Base-by-base conservation (phyloP, 2,329 filamentous ascomycete genomes). In the Colletotrichum horii region DNA sequence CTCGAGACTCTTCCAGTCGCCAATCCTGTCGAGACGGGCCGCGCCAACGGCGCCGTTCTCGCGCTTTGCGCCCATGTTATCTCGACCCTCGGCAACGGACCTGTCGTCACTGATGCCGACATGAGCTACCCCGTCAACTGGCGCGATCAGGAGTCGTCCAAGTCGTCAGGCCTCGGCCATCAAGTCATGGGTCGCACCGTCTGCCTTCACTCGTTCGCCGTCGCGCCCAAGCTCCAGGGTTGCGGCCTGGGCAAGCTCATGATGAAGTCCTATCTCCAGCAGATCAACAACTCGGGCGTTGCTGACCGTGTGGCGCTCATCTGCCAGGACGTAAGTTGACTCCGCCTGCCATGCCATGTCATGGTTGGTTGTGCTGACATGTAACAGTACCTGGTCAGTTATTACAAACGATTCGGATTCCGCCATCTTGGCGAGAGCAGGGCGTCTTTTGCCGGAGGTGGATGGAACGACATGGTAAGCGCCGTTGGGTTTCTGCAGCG, bases 401-500 rank as follows among this genome's bases (percentile, higher is more conserved):
- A 94, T 83, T 98, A 98, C 82, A 90, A 93, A 82, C 89, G 89
- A n/a, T 89, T 95, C 78, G 92, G 95, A 0, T 98, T 97, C 82
- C 87, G 87, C 78, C 91, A 93, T 79, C 84, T 89, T 34, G 95
- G 96, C 0, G 86, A 88, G 66, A 97, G 95, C 83, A 86, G 90
- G 75, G 93, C 91, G 66, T 88, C 90, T 74, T 96, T 95, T 84
- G 94, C 93, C 24, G 95, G 95, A 48, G 94, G 95, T 36, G 93
- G 92, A 22, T 98, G 96, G 95, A 89, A 91, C 79, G 93, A 97
- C 82, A 92, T 98, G 94, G 94, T 96, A 83, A 83, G 88, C 19
- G 5, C 32, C 14, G 32, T n/a, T 64, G 22, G 22, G 8, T 64
- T 28, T 38, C 30, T 14, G 32, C 32, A 22, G n/a, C 32, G 5